A percentile compares a stretch with the other conserved stretches of the same genome.
Conservation (phyloP, 371 early-diverging fungal genomes). For the Mortierella sp. region DNA sequence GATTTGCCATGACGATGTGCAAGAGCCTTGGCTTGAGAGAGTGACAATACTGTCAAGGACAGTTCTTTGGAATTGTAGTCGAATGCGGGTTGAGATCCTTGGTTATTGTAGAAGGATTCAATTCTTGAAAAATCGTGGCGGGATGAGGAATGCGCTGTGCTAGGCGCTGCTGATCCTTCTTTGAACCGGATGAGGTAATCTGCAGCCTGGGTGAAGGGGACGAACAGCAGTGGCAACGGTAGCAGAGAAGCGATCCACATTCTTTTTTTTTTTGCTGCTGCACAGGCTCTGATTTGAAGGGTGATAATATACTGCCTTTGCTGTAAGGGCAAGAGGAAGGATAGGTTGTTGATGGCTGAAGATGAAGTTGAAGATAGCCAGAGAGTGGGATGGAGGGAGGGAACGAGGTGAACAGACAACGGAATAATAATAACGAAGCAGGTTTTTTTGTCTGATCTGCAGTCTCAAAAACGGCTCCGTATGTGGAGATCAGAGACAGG, state of each 20-base stretch:
- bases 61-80: conserved; percentile 43
- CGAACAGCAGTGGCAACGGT: conserved; percentile 36
- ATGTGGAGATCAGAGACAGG: not conserved
- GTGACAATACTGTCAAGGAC: conserved; percentile 34
- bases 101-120: conserved; percentile 3
- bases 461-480: too few relatives aligned
- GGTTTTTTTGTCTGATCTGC: too few relatives aligned
- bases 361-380: too few relatives aligned
- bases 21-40: conserved; percentile 27
- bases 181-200: conserved; percentile 51
- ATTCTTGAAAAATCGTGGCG: conserved; percentile 37
- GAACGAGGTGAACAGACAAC: too few relatives aligned
- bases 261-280: too few relatives aligned
- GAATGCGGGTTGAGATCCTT: conserved; percentile 8
- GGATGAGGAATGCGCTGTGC: not conserved
- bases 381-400: too few relatives aligned
- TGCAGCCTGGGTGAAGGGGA: conserved; percentile 41
- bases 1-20: conserved; percentile 31
- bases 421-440: not conserved
- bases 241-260: conserved; percentile 44
- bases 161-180: conserved; percentile 12
- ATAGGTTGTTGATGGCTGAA: too few relatives aligned
- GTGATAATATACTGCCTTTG: too few relatives aligned
- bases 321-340: not conserved
- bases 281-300: not conserved